Evolutionary conservation across 1,284 basidiomycete species (phyloP).

Genomic region (Cutaneotrichosporon sp.): DNA sequence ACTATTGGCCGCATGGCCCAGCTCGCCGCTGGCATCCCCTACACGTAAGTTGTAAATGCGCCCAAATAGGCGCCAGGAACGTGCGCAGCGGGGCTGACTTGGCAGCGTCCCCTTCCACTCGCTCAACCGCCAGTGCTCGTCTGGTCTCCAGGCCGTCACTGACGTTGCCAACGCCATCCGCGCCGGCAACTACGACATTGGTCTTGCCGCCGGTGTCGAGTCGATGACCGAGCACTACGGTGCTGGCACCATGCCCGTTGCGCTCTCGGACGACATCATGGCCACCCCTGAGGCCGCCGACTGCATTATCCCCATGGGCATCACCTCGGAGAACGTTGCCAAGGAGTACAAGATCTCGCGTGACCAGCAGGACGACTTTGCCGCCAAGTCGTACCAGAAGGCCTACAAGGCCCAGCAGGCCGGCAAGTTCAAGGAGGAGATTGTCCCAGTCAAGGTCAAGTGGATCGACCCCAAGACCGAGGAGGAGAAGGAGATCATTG

Average conservation of each 20-base stretch:
- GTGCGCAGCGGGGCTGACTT: not conserved
- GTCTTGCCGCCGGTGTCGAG: constrained; percentile 93
- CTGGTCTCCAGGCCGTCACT: constrained; percentile 80
- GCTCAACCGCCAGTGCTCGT: constrained; percentile 92
- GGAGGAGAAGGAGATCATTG: constrained; percentile 68
- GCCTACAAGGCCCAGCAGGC: constrained; percentile 80
- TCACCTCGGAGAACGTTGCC: constrained; percentile 94
- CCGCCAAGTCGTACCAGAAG: constrained; percentile 74
- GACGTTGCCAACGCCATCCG: constrained; percentile 85
- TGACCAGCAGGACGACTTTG: constrained; percentile 77
- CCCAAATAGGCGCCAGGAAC: not conserved
- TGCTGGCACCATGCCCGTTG: constrained; percentile 62
- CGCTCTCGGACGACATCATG: constrained; percentile 75
- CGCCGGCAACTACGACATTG: constrained; percentile 81
- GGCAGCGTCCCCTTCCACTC: constrained; percentile 66
- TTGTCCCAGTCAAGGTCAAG: constrained; percentile 68
- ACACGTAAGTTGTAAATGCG: constrained; percentile 51
- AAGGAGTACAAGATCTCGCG: constrained; percentile 73
- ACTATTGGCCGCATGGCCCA: constrained; percentile 89
- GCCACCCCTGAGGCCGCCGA: constrained; percentile 74
- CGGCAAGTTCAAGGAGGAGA: constrained; percentile 88
- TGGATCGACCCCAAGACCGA: constrained; percentile 79
- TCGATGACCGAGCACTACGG: constrained; percentile 88
- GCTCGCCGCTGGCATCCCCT: constrained; percentile 84
- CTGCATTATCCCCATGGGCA: constrained; percentile 89